phyloP scores from a whole-genome alignment of 2,329 filamentous ascomycete species.

The Neofusicoccum sp. region DNA sequence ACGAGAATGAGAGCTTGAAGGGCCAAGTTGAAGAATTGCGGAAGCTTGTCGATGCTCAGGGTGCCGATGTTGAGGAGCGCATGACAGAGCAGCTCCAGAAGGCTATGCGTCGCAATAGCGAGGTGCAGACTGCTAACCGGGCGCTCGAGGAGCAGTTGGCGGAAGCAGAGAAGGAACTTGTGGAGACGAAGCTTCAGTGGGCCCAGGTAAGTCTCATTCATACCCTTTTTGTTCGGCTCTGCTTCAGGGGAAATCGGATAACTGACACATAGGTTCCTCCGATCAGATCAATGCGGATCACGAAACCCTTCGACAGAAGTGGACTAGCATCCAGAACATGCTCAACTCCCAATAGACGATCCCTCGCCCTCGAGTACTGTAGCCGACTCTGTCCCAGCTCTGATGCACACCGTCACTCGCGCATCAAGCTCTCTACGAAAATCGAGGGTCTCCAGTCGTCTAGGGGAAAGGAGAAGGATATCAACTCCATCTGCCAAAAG shows the following conservation, averaged over 20 bases:
- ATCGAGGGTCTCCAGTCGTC: background rate
- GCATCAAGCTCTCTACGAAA: background rate
- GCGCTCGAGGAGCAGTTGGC: slow-evolving; percentile 83
- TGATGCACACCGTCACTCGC: background rate
- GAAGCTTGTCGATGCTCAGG: slow-evolving; percentile 84
- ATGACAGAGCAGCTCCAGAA: slow-evolving; percentile 84
- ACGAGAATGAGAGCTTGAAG: slow-evolving; percentile 84
- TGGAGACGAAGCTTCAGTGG: slow-evolving; percentile 90
- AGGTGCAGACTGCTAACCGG: slow-evolving; percentile 91
- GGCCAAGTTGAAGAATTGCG: slow-evolving; percentile 83
- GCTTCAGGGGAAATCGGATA: background rate
- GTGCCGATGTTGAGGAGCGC: slow-evolving; percentile 78
- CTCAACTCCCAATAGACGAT: slow-evolving; percentile 32
- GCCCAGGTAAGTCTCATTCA: slow-evolving; percentile 70
- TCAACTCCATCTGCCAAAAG: background rate
- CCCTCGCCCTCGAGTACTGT: background rate
- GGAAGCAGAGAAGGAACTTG: slow-evolving; percentile 88
- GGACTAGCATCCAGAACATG: slow-evolving; percentile 47
- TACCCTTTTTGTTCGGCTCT: background rate
- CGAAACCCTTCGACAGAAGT: slow-evolving; percentile 50
- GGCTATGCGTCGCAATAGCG: slow-evolving; percentile 86
- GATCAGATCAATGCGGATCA: slow-evolving; percentile 46
- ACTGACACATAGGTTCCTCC: background rate
- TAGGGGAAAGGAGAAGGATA: background rate
- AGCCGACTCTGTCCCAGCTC: background rate